A percentile compares a stretch with the other conserved stretches of the same genome.
These are phyloP conservation scores for Lactifluus pinguis DNA, from an alignment of 768 basidiomycete genomes.

Conservation along the genomic window DNA sequence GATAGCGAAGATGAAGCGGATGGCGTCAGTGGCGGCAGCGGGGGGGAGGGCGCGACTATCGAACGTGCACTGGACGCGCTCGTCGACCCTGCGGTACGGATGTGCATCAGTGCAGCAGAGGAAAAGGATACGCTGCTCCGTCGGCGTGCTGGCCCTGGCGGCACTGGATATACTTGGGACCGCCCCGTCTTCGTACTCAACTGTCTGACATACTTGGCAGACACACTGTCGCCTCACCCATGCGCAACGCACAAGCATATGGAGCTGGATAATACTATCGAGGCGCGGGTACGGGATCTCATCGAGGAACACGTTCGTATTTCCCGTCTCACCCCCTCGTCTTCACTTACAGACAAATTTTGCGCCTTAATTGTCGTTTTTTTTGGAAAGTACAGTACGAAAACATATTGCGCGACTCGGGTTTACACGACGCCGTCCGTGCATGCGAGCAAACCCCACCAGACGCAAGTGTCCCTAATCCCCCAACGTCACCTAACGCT, in stretches of 20 bases:
- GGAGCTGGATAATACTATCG: constrained; percentile 50
- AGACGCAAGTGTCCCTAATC: constrained; percentile 38
- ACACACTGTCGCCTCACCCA: constrained; percentile 52
- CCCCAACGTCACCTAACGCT: too few species aligned
- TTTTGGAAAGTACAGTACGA: constrained; percentile 30
- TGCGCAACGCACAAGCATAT: constrained; percentile 58
- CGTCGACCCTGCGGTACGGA: constrained; percentile 74
- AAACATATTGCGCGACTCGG: constrained; percentile 46
- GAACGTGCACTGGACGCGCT: constrained; percentile 72
- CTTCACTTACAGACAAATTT: constrained; percentile 7
- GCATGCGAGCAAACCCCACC: constrained; percentile 33
- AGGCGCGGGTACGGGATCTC: constrained; percentile 51
- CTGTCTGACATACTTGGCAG: constrained; percentile 75
- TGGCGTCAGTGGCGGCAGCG: too few species aligned
- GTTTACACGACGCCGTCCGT: constrained; percentile 38
- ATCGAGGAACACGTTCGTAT: constrained; percentile 76
- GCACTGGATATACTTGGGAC: constrained; percentile 51
- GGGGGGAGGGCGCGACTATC: constrained; percentile 35
- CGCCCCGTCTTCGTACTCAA: constrained; percentile 77
- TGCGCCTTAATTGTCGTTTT: background rate
- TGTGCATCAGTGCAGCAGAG: constrained; percentile 61
- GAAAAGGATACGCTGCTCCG: constrained; percentile 62
- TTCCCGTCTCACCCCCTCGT: background rate
- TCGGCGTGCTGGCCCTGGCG: constrained; percentile 18
- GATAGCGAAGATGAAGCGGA: constrained; percentile 17